Evolutionary conservation across 768 basidiomycete species (phyloP).

Genomic region (Termitomyces sp.): DNA sequence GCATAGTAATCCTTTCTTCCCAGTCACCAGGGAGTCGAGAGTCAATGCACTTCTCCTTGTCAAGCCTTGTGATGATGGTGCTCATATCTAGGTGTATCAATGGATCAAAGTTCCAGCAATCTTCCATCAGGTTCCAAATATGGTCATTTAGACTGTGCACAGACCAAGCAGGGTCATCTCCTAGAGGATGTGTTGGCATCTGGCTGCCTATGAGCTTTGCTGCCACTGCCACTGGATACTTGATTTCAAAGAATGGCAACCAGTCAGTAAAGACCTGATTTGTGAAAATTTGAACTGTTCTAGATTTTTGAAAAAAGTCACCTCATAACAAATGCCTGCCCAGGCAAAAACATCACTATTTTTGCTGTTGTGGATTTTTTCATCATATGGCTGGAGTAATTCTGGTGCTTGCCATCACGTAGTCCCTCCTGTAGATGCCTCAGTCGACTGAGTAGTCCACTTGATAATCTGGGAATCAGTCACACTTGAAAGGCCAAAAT

Average conservation of each 20-base stretch:
- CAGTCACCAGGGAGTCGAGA: neutral
- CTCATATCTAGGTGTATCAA: constrained; percentile 1
- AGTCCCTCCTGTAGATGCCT: constrained; percentile 6
- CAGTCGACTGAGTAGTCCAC: constrained; percentile 12
- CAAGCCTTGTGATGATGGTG: neutral
- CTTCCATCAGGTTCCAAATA: constrained; percentile 4
- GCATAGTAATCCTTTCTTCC: neutral
- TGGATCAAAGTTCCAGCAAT: constrained; percentile 4
- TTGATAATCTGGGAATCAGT: constrained; percentile 7
- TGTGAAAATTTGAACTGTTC: neutral
- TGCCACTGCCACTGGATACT: neutral
- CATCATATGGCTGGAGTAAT: neutral
- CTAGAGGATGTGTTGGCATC: neutral
- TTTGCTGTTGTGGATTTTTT: constrained; percentile 7
- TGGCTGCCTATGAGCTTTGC: neutral
- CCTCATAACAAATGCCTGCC: constrained; percentile 11
- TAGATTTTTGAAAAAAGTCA: neutral
- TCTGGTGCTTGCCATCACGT: constrained; percentile 11
- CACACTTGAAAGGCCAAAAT: constrained; percentile 18
- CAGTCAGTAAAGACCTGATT: constrained; percentile 5
- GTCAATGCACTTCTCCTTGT: neutral
- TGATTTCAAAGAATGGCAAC: neutral
- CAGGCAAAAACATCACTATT: constrained; percentile 10
- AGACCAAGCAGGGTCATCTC: neutral
- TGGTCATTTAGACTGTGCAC: neutral